Evolutionary conservation across 2,329 filamentous ascomycete genomes (phyloP).

Genomic region (Juglanconis sp.): DNA sequence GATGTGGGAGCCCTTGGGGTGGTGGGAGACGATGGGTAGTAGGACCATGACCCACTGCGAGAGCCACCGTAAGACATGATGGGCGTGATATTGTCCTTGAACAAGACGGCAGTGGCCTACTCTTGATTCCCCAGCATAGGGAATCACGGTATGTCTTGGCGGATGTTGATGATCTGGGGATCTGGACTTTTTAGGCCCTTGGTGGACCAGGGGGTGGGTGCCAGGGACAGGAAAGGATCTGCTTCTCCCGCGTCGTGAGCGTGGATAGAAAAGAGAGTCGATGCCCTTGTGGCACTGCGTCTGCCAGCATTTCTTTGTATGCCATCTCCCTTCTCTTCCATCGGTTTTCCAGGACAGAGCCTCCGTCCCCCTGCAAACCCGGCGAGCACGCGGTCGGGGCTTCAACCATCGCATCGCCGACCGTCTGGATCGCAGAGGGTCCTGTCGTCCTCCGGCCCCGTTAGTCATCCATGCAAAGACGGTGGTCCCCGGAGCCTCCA

Average conservation of each 20-base stretch:
- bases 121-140: neutral
- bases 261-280: neutral
- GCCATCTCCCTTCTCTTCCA: neutral
- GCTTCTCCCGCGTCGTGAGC: neutral
- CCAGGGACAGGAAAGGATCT: neutral
- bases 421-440: neutral
- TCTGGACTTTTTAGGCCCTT: neutral
- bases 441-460: neutral
- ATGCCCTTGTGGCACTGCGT: neutral
- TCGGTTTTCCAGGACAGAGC: conserved; percentile 6
- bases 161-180: neutral
- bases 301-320: conserved; percentile 1
- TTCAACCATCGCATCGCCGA: conserved; percentile 4
- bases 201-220: neutral
- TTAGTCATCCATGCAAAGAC: conserved; percentile 1
- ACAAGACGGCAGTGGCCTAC: neutral
- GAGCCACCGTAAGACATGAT: conserved; percentile 6
- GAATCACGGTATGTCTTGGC: neutral
- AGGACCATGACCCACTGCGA: neutral
- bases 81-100: neutral
- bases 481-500: conserved; percentile 2
- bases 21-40: neutral
- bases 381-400: conserved; percentile 1
- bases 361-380: neutral
- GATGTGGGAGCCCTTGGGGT: neutral